Conservation (phyloP, 169 alveolate genomes). For the Plasmodium falciparum region DNA sequence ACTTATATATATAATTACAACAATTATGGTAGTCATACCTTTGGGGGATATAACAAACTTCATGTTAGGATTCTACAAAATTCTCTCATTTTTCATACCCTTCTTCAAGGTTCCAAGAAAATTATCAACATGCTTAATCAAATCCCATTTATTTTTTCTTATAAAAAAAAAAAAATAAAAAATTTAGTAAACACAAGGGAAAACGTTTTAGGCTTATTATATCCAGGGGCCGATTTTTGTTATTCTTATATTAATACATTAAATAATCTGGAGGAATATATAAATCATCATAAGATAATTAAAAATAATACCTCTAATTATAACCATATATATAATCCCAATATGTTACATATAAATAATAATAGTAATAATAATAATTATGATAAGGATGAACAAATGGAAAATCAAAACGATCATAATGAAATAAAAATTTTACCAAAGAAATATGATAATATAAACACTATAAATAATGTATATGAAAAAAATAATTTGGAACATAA, state of each 20-base stretch:
- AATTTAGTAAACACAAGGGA: constrained; percentile 6
- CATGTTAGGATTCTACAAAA: background rate
- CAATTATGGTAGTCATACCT: too few relatives aligned
- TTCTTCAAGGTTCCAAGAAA: constrained; percentile 16
- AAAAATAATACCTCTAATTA: background rate
- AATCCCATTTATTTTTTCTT: constrained; percentile 57
- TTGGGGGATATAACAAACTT: too few relatives aligned
- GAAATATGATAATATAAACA: background rate
- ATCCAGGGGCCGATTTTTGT: constrained; percentile 68
- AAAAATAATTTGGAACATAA: background rate
- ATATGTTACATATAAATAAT: too few relatives aligned
- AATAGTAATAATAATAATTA: background rate
- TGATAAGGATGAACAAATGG: background rate
- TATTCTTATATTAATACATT: constrained; percentile 67
- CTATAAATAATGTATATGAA: background rate
- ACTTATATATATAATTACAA: background rate
- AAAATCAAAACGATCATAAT: background rate
- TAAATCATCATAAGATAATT: background rate
- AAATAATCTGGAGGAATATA: background rate
- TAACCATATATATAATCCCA: too few relatives aligned
- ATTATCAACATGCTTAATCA: constrained; percentile 36
- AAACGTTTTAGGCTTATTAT: constrained; percentile 34
- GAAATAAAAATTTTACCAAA: background rate
- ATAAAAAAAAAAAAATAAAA: constrained; percentile 18
- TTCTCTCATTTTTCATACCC: constrained; percentile 28